phyloP scores from a whole-genome alignment of 2,329 filamentous ascomycete species.

The Calycina herbarum region DNA sequence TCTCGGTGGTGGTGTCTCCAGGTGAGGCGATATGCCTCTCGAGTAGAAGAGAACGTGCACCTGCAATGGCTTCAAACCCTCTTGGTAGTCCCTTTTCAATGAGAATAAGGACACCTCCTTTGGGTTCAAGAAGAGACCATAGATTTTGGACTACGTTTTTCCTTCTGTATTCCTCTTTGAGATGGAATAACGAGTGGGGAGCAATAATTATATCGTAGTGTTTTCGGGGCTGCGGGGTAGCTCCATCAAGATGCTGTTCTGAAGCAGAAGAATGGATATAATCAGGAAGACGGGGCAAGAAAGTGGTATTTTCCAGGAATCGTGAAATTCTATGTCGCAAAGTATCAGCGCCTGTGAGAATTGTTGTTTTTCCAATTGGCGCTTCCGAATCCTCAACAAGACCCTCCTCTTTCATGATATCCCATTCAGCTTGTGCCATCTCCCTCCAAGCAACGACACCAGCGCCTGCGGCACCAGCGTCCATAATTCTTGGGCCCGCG shows the following conservation, averaged over 20 bases:
- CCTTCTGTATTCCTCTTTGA: conserved; percentile 74
- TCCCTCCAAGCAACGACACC: conserved; percentile 76
- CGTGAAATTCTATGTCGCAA: conserved; percentile 73
- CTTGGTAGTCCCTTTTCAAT: conserved; percentile 89
- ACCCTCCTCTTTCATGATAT: conserved; percentile 58
- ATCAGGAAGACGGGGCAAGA: conserved; percentile 88
- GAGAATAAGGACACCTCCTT: conserved; percentile 83
- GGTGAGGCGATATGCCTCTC: conserved; percentile 72
- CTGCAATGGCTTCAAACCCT: conserved; percentile 89
- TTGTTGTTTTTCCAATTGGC: conserved; percentile 73
- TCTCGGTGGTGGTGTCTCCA: conserved; percentile 45
- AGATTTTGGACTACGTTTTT: conserved; percentile 82
- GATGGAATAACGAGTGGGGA: conserved; percentile 75
- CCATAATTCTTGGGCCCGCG: conserved; percentile 63
- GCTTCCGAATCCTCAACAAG: conserved; percentile 47
- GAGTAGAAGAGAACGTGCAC: conserved; percentile 76
- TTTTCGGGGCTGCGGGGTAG: conserved; percentile 62
- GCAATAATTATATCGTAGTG: conserved; percentile 88
- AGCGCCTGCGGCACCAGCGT: conserved; percentile 73
- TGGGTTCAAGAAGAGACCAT: conserved; percentile 80
- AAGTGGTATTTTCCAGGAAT: conserved; percentile 85
- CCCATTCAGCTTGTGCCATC: conserved; percentile 79
- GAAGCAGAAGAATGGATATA: conserved; percentile 68
- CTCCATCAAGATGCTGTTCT: conserved; percentile 59
- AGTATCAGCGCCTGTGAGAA: conserved; percentile 73